phyloP scores from a whole-genome alignment of 164 flowering plant genomes.

The Aristolochia contorta region DNA sequence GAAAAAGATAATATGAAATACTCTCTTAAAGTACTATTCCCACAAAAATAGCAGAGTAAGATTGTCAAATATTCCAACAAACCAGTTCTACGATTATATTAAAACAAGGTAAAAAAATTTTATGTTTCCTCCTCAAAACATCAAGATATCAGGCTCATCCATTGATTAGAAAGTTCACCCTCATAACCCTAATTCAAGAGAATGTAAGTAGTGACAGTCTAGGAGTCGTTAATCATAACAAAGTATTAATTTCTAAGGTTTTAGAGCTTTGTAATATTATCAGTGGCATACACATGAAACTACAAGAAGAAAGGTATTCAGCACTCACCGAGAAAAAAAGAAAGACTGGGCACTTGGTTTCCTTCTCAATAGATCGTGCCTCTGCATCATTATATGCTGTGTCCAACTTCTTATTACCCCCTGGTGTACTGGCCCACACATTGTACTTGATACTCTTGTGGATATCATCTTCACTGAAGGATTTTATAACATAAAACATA shows the following conservation, averaged over 20 bases:
- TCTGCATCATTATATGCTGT: conserved; percentile 59
- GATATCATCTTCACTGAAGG: conserved; percentile 75
- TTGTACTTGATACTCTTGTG: conserved; percentile 70
- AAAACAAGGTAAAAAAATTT: too few species aligned
- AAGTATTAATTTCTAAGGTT: neutral
- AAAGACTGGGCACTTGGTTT: conserved; percentile 54
- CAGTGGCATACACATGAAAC: neutral
- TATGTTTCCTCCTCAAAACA: too few species aligned
- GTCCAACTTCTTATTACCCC: conserved; percentile 75
- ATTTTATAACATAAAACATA: conserved; percentile 75
- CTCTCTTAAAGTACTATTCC: too few species aligned
- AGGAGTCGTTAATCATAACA: neutral
- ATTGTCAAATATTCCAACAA: too few species aligned
- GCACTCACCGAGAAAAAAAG: conserved; percentile 67
- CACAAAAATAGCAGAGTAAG: too few species aligned
- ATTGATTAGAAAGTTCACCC: too few species aligned
- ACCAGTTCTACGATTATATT: too few species aligned
- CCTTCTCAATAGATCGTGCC: conserved; percentile 22
- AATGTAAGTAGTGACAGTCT: neutral
- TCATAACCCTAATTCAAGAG: too few species aligned
- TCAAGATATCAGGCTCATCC: too few species aligned
- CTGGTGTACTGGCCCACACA: conserved; percentile 86
- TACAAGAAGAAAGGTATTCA: neutral
- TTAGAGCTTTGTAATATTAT: neutral
- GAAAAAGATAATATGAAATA: neutral